Conservation (phyloP, 495 filamentous ascomycete genomes). For the Monascus purpureus region DNA sequence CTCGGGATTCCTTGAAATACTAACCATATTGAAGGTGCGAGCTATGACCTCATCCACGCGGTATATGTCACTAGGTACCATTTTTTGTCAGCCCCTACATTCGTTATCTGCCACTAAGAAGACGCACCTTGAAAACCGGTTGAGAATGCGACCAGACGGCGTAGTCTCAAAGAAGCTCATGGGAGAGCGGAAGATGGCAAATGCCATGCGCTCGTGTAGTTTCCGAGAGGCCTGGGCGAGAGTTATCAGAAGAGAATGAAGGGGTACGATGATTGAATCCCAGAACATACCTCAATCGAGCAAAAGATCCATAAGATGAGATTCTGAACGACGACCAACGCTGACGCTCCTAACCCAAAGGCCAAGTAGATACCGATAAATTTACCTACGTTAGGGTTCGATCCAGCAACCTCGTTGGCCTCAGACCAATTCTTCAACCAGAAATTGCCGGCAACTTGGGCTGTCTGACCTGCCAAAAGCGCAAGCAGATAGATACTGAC, state of each 20-base stretch:
- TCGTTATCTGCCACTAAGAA: background rate
- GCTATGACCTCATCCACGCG: conserved; percentile 91
- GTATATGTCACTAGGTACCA: conserved; percentile 71
- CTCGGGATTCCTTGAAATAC: too few relatives aligned
- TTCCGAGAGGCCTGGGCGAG: conserved; percentile 66
- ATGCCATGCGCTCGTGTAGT: conserved; percentile 95
- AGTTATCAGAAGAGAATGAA: conserved; percentile 4
- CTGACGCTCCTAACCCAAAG: conserved; percentile 79
- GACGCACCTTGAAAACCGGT: conserved; percentile 80
- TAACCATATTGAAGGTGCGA: conserved; percentile 73
- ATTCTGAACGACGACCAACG: conserved; percentile 79
- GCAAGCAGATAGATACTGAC: conserved; percentile 69
- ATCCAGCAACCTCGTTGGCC: conserved; percentile 46
- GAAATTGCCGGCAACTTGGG: conserved; percentile 65
- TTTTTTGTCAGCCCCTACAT: too few relatives aligned
- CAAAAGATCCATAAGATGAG: conserved; percentile 98
- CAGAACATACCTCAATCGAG: conserved; percentile 69
- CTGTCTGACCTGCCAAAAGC: conserved; percentile 66
- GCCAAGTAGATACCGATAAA: conserved; percentile 93
- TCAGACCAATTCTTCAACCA: conserved; percentile 96
- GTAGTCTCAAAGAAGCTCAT: conserved; percentile 99
- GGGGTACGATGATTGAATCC: conserved; percentile 1
- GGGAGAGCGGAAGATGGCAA: conserved; percentile 91
- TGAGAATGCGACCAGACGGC: conserved; percentile 90
- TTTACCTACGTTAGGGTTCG: conserved; percentile 65